These are phyloP conservation scores for Arbutus unedo DNA, from an alignment of 148 eudicot genomes.

Conservation along the genomic window DNA sequence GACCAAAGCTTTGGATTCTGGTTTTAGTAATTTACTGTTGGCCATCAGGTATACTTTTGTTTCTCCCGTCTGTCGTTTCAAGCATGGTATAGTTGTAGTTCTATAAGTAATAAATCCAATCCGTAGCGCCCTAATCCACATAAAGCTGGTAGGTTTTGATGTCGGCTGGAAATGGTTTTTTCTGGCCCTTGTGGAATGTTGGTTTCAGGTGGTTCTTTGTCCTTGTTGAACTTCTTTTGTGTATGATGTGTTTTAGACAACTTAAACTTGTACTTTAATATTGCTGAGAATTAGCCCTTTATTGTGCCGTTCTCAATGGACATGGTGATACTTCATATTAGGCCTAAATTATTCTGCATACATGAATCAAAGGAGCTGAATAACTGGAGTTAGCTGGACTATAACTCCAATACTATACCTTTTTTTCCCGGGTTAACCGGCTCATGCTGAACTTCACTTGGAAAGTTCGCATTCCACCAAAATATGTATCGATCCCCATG, in stretches of 20 bases:
- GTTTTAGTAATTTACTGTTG: slow-evolving; percentile 40
- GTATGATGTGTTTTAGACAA: neutral
- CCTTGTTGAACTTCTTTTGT: neutral
- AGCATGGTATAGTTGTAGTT: neutral
- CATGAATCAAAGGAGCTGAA: neutral
- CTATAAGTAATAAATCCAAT: slow-evolving; percentile 2
- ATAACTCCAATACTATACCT: neutral
- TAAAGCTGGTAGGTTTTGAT: neutral
- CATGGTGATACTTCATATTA: neutral
- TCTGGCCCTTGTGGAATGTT: neutral
- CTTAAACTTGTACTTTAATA: neutral
- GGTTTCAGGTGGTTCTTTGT: neutral
- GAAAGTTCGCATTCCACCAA: too few species aligned
- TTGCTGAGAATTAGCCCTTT: neutral
- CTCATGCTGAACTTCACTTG: too few species aligned
- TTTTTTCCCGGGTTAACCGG: too few species aligned
- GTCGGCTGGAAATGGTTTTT: neutral
- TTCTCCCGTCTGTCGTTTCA: neutral
- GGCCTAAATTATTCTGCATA: neutral
- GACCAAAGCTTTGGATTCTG: slow-evolving; percentile 63
- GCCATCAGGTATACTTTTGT: neutral
- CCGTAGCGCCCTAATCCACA: neutral
- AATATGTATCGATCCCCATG: too few species aligned
- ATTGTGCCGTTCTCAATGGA: neutral
- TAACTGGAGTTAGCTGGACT: neutral